Percentiles rank a stretch among this genome's conserved stretches.
Evolutionary conservation across 306 rosid species (phyloP).

Genomic region (Cucumis melo): DNA sequence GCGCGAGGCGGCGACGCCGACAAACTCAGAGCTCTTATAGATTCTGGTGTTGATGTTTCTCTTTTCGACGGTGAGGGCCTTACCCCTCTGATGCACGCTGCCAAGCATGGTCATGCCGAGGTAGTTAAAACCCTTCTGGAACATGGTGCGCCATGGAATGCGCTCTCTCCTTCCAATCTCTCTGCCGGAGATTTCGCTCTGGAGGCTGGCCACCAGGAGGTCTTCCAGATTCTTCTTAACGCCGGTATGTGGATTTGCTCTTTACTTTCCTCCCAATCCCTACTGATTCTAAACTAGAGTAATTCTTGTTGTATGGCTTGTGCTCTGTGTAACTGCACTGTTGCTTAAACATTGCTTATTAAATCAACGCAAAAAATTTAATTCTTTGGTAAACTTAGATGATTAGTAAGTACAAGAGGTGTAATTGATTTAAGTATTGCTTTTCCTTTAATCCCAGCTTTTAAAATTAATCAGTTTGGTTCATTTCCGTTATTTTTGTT

Average conservation of each 20-base stretch:
- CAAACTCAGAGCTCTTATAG: constrained; percentile 33
- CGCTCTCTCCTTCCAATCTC: constrained; percentile 65
- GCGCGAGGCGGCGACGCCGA: constrained; percentile 44
- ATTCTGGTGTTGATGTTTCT: constrained; percentile 50
- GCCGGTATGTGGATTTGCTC: constrained; percentile 31
- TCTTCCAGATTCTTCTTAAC: constrained; percentile 47
- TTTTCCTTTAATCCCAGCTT: not conserved
- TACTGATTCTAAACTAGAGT: not conserved
- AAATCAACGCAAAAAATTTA: not conserved
- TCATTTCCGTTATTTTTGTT: not conserved
- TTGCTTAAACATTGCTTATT: not conserved
- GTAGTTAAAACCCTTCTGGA: constrained; percentile 41
- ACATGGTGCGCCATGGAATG: constrained; percentile 89
- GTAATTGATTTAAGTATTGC: not conserved
- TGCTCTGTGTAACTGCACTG: not conserved
- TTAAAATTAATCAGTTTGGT: not conserved
- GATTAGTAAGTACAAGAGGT: not conserved
- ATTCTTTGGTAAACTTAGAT: not conserved
- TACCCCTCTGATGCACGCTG: constrained; percentile 81
- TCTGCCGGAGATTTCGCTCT: constrained; percentile 72
- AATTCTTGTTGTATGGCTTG: not conserved
- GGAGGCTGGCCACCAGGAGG: constrained; percentile 56
- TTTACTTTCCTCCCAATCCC: not conserved
- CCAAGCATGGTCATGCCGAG: constrained; percentile 61
- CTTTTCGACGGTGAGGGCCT: constrained; percentile 56